Evolutionary conservation across 2,329 filamentous ascomycete genomes (phyloP), one percentile per base, ranked within the genome.

Genomic region (Neocatenulostroma microsporum): DNA sequence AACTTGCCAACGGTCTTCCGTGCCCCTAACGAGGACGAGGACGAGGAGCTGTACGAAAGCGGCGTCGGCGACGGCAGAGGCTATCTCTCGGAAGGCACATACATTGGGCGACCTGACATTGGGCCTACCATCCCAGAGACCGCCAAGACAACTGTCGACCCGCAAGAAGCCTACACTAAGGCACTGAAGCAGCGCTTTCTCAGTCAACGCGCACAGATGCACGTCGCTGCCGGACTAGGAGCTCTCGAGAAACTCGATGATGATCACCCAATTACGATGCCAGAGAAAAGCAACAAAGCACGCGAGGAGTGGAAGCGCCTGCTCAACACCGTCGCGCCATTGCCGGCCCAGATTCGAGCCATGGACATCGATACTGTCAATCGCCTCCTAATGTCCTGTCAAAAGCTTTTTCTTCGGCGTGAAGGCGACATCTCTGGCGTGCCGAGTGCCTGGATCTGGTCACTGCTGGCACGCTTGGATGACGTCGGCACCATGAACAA

Each of bases 371-470:
- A 74, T 12, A 76, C 74, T 29, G 72, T 83, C 3, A 63, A 89
- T 33, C 70, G 74, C 23, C 68, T 89, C 21, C 57, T 94, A 25
- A 71, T 74, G 25, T 62, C 73, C 18, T 67, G 88, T 35, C 63
- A 63, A 23, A 57, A 61, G 8, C 51, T 84, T n/a, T 76, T 82
- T 34, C 70, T 82, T 36, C 72, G 70, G 30, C 72, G 71, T 33
- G 74, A 73, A n/a, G 62, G 68, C 15, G 69, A 72, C 20, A 66
- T 86, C 20, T 68, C 76, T 18, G 72, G 75, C 49, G 73, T 79
- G 31, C 78, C 84, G 4, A 87, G 85, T 41, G 72, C 78, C 12
- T 96, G 89, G 89, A 67, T 84, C 3, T 95, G 87, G 88, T 79
- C 82, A 0, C 61, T 94, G 39, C 67, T 95, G 29, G 85, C 83